Evolutionary conservation across 345 rosid species (phyloP), one percentile per base, ranked within the genome.

Genomic region (Populus ilicifolia): DNA sequence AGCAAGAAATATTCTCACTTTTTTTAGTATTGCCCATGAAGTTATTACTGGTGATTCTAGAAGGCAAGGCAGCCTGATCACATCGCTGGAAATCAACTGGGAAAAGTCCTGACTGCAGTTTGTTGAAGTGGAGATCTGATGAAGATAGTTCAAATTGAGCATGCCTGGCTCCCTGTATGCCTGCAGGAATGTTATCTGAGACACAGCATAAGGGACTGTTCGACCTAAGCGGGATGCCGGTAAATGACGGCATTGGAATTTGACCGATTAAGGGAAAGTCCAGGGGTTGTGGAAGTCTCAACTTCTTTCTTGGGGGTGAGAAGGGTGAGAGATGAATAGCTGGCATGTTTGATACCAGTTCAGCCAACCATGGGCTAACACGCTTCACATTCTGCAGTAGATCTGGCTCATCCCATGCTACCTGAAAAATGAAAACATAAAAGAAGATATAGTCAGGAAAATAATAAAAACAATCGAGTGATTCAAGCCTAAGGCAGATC

Each of bases 161-260:
- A 87, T 96, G 99, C 99, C 99, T 96, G 99, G 98, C 97, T 96
- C 98, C 99, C 99, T 96, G 99, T 90, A 96, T 89, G 88, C 98
- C 95, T 89, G 90, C 92, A 87, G 98, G 93, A 88, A 88, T 85
- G 82, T 87, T 91, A 79, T 91, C 93, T 67, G 90, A 85, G 83
- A 90, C 81, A 83, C 86, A 88, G 87, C 87, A 77, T 68, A 92
- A 82, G 76, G 91, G 91, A 84, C 88, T 92, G 90, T 88, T 82
- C 43, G 85, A 78, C 72, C 86, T 78, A 41, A 86, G 87, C 20
- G 86, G 89, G 81, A 88, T 92, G 84, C 88, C 75, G 35, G 94
- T 82, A 79, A 89, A 90, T 68, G 96, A 80, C 17, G 97, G 90
- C 74, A 88, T 77, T 13, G 92, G 86, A 73, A 93, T 75, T 27